Conservation (phyloP, 2,329 filamentous ascomycete species). For the Westerdykella aurantiaca region DNA sequence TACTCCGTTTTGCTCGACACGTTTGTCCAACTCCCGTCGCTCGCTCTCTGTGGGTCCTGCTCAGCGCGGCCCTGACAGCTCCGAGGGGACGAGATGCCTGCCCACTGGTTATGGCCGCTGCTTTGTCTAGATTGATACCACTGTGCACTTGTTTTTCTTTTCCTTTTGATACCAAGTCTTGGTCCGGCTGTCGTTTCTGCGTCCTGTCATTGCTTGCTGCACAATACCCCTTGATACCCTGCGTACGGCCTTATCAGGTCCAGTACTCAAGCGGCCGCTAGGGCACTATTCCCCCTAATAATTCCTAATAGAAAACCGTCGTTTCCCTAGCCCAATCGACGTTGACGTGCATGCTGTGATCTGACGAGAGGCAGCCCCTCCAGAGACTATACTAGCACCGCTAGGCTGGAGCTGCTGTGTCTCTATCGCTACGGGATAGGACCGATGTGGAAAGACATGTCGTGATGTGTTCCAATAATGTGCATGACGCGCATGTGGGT, state of each 20-base stretch:
- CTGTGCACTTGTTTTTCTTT: conserved; percentile 33
- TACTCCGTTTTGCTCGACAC: conserved; percentile 19
- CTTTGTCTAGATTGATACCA: conserved; percentile 43
- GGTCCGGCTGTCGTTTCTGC: conserved; percentile 24
- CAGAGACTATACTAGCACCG: too few species aligned
- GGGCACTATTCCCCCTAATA: conserved; percentile 36
- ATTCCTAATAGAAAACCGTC: conserved; percentile 34
- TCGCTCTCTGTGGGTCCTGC: conserved; percentile 28
- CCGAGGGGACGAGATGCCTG: conserved; percentile 28
- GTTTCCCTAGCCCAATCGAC: conserved; percentile 6
- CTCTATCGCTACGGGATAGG: too few species aligned
- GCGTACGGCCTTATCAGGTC: conserved; percentile 36
- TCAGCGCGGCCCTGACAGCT: conserved; percentile 34
- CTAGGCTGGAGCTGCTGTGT: too few species aligned
- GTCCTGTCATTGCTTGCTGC: conserved; percentile 25
- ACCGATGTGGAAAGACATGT: too few species aligned
- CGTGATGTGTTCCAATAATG: too few species aligned
- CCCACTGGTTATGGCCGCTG: conserved; percentile 29
- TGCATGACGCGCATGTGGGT: too few species aligned
- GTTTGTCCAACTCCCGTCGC: conserved; percentile 19
- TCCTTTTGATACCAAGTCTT: conserved; percentile 37
- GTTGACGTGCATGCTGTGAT: too few species aligned
- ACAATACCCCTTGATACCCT: conserved; percentile 40
- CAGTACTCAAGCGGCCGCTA: conserved; percentile 37
- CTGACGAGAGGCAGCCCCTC: too few species aligned